Base-by-base conservation (phyloP, 1,139 yeast genomes). In the Hyphopichia khmerensis region DNA sequence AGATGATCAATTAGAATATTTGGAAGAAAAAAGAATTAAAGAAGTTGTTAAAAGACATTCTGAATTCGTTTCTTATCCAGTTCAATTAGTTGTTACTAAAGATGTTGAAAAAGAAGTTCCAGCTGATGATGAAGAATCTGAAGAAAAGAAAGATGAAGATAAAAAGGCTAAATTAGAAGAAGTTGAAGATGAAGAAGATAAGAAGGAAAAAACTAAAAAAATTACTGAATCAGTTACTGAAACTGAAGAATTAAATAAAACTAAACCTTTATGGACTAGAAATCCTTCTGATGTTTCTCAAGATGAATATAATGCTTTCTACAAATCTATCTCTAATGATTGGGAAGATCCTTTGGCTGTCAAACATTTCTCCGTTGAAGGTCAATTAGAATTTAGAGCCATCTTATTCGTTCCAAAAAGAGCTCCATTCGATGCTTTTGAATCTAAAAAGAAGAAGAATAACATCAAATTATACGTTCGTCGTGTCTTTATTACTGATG, bases 271-370 rank as follows among this genome's bases (percentile, higher is more conserved):
- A 67, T 95, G 99, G 99, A 93, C 99, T 58, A 89, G 99, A 82
- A 87, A 85, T 80, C 99, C 99, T 69, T 76, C 95, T 59, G 99
- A 95, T 53, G 96, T 95, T 58, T 82, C 96, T 56, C 95, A 90
- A 79, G 99, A 95, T 56, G 99, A 95, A 77, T 95, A 95, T 82
- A 93, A 95, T 65, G 95, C 98, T 50, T 95, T 95, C 87, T 95
- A 95, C 87, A 95, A 95, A 81, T 89, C 98, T 42, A 93, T 95
- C 64, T 91, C 99, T 46, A 95, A 95, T 75, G 99, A 95, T 75
- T 95, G 99, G 99, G 99, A 93, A 79, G 99, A 93, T 70, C 99
- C 97, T 75, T 84, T 93, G 69, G 98, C 98, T 56, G 98, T 93
- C 59, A 95, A 95, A 84, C 99, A 95, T 79, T 95, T 95, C 80